Percentiles rank a stretch among this genome's conserved stretches.
Evolutionary conservation across 139 green algal genomes (phyloP).

Genomic region (Chlamydomonas applanata): DNA sequence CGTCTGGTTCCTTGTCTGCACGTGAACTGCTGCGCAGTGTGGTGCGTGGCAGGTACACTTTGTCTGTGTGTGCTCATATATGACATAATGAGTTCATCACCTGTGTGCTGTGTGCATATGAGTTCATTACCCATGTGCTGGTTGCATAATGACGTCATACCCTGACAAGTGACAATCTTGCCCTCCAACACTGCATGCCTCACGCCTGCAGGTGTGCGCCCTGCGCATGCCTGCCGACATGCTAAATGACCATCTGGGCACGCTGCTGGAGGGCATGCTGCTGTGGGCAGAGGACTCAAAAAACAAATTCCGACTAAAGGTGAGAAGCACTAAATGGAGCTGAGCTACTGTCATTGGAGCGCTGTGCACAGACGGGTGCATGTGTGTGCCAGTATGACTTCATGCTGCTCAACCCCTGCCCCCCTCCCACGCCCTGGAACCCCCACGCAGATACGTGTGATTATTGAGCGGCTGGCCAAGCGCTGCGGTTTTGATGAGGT

Average conservation of each 20-base stretch:
- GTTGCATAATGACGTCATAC: neutral
- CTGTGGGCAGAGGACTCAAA: slow-evolving; percentile 91
- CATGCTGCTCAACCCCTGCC: neutral
- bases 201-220: slow-evolving; percentile 64
- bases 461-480: slow-evolving; percentile 87
- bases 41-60: neutral
- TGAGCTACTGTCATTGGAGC: neutral
- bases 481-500: slow-evolving; percentile 86
- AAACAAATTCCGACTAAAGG: slow-evolving; percentile 72
- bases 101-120: slow-evolving; percentile 15
- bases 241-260: slow-evolving; percentile 62
- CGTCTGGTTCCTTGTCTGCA: neutral
- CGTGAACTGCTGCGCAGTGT: too few relatives aligned
- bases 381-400: too few relatives aligned
- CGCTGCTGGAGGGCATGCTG: slow-evolving; percentile 87
- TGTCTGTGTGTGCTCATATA: neutral
- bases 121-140: too few relatives aligned
- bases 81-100: too few relatives aligned
- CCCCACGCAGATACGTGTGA: slow-evolving; percentile 62
- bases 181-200: neutral
- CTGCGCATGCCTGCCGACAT: slow-evolving; percentile 75
- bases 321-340: neutral
- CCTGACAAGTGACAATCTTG: too few relatives aligned
- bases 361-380: too few relatives aligned
- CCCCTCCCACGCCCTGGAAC: neutral